Evolutionary conservation across 805 yeast species (phyloP), one percentile per base, ranked within the genome.

Genomic region (Suhomyces faveliae): DNA sequence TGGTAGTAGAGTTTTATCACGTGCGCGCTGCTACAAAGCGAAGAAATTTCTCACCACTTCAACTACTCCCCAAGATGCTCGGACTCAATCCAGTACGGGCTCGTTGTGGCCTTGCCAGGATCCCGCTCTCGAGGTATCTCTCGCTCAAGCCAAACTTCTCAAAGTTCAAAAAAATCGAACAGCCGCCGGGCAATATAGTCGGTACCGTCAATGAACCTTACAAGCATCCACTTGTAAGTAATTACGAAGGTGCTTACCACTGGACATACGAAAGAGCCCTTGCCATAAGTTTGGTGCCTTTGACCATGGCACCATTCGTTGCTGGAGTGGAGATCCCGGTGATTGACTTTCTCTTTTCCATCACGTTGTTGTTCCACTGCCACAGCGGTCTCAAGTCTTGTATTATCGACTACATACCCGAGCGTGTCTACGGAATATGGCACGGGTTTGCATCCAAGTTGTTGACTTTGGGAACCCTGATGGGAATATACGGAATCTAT

Each of bases 161-260:
- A 39, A 69, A 64, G 47, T 67, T 61, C 44, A 83, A 81, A 55
- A 73, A 78, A 41, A 80, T 82, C 50, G 84, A 85, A 49, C 95
- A 88, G 69, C 92, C 95, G 29, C 88, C 97, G 39, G 98, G 97
- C 33, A 77, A 86, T 64, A 84, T 92, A 48, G 84, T 84, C 41
- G 98, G 97, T n/a, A 83, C 91, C 5, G 96, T 91, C 42, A 94
- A 92, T 67, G 98, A 94, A 52, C 90, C 98, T 12, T 86, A 77
- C 59, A 70, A 73, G 27, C 71, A 81, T 12, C 97, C 97, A 35
- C 67, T 74, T 35, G 64, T 83, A 4, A 74, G 79, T 60, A 80
- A 76, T 54, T 61, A 74, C 43, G 91, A 89, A 61, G 97, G 98
- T 42, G 87, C 95, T 20, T 78, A 81, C 65, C 98, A 91, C 74